Evolutionary conservation across 805 yeast species (phyloP).

Genomic region (Pichia occidentalis): DNA sequence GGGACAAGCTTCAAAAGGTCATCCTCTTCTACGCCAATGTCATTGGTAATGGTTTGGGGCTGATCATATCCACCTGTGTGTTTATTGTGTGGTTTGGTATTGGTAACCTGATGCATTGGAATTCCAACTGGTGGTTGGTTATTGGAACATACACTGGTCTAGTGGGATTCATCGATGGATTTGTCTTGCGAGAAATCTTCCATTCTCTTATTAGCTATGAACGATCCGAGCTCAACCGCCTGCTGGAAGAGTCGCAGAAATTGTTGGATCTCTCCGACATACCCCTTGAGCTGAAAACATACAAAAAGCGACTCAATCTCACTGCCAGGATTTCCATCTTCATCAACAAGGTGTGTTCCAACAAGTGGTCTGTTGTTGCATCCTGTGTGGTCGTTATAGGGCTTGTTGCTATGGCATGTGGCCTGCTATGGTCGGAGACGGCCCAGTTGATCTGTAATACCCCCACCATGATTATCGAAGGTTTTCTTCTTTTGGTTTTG

Average conservation of each 20-base stretch:
- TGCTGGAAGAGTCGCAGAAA: constrained; percentile 30
- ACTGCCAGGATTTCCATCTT: constrained; percentile 13
- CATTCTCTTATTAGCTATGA: constrained; percentile 22
- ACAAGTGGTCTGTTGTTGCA: constrained; percentile 27
- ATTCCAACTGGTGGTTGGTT: constrained; percentile 39
- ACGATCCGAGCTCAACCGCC: constrained; percentile 20
- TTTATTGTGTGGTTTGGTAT: constrained; percentile 33
- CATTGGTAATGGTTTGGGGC: constrained; percentile 38
- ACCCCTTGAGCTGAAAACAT: constrained; percentile 12
- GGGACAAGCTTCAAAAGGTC: constrained; percentile 13
- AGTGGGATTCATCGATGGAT: constrained; percentile 38
- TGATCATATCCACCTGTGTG: constrained; percentile 29
- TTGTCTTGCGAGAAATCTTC: constrained; percentile 35
- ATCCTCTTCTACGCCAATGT: constrained; percentile 34
- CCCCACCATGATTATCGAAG: constrained; percentile 40
- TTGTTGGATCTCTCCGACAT: constrained; percentile 26
- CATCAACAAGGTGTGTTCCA: constrained; percentile 30
- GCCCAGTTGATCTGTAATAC: constrained; percentile 37
- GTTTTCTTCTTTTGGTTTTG: constrained; percentile 33
- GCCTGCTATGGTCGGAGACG: constrained; percentile 33
- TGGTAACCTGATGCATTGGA: constrained; percentile 33
- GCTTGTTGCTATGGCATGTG: constrained; percentile 30
- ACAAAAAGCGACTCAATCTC: constrained; percentile 2
- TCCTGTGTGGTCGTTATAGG: constrained; percentile 27
- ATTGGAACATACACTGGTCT: constrained; percentile 42